Evolutionary conservation across 306 rosid genomes (phyloP).

Genomic region (Prosopis cineraria): DNA sequence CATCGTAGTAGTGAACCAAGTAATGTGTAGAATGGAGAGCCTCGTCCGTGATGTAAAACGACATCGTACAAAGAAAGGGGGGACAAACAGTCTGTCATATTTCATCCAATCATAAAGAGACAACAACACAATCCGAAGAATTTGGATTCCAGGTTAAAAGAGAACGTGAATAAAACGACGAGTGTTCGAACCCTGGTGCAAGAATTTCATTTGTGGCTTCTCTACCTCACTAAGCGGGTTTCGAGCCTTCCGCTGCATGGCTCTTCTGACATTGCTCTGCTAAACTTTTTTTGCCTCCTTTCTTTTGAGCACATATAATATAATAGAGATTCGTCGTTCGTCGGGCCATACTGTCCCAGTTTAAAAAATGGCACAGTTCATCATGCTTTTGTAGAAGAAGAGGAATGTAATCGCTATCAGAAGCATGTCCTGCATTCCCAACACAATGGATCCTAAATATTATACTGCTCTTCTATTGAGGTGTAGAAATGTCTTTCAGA

Average conservation of each 20-base stretch:
- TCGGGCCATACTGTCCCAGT: not conserved
- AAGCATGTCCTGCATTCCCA: not conserved
- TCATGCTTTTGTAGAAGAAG: constrained; percentile 10
- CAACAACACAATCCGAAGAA: not conserved
- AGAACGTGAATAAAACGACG: not conserved
- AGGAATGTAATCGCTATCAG: not conserved
- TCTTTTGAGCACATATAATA: too few species aligned
- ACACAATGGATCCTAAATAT: constrained; percentile 39
- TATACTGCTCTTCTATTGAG: constrained; percentile 42
- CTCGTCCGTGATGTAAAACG: too few species aligned
- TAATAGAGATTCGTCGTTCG: not conserved
- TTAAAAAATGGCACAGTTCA: not conserved
- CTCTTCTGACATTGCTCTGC: too few species aligned
- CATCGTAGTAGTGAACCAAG: not conserved
- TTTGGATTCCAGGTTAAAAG: not conserved
- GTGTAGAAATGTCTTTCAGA: constrained; percentile 53
- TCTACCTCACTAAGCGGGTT: too few species aligned
- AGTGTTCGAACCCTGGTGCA: not conserved
- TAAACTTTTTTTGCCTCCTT: too few species aligned
- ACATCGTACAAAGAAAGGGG: too few species aligned
- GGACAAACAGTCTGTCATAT: not conserved
- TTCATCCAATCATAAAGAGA: not conserved
- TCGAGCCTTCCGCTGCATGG: not conserved
- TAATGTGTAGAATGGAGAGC: too few species aligned
- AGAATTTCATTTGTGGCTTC: too few species aligned